Evolutionary conservation across 495 filamentous ascomycete genomes (phyloP).

Genomic region (Parathielavia appendiculata): DNA sequence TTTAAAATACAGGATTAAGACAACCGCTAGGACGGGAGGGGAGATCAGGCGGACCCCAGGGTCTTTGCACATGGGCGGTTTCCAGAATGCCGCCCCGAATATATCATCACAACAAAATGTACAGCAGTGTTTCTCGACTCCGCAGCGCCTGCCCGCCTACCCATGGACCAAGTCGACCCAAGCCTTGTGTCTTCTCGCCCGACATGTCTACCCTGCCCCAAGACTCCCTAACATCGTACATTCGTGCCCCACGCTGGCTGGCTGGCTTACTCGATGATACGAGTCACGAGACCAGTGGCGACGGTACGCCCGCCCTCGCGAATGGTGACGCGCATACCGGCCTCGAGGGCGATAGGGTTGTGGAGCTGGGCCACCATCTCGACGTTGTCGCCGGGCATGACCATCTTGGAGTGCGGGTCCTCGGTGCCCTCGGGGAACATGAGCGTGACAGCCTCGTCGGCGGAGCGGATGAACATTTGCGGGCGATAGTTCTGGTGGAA

Average conservation of each 20-base stretch:
- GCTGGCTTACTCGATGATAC: conserved; percentile 60
- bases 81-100: conserved; percentile 15
- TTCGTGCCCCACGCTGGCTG: neutral
- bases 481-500: conserved; percentile 93
- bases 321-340: conserved; percentile 90
- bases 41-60: conserved; percentile 26
- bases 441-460: conserved; percentile 80
- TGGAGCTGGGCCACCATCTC: conserved; percentile 85
- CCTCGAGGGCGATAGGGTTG: conserved; percentile 77
- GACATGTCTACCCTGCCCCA: neutral
- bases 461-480: conserved; percentile 91
- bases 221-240: conserved; percentile 9
- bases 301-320: conserved; percentile 93
- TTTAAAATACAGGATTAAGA: conserved; percentile 35
- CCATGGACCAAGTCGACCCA: conserved; percentile 2
- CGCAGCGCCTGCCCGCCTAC: conserved; percentile 13
- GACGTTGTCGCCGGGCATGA: conserved; percentile 97
- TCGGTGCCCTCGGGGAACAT: conserved; percentile 73
- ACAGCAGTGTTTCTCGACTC: conserved; percentile 18
- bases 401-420: conserved; percentile 61
- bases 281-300: conserved; percentile 85
- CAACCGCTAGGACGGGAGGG: conserved; percentile 30
- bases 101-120: conserved; percentile 22
- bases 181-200: neutral
- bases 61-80: conserved; percentile 18